phyloP scores from a whole-genome alignment of 2,329 filamentous ascomycete genomes.

The Cercospora canescens region DNA sequence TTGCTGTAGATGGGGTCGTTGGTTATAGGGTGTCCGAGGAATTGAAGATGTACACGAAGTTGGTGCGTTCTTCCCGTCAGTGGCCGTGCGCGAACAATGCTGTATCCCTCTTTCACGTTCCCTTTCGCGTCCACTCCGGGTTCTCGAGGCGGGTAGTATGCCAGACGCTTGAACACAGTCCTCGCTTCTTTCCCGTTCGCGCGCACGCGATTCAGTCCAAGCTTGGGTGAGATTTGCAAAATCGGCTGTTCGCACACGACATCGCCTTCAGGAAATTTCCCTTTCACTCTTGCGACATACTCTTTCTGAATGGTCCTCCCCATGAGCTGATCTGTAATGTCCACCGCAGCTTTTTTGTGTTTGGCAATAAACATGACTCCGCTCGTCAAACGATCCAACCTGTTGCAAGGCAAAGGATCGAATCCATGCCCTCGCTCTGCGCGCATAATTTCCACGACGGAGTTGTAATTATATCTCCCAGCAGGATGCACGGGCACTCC shows the following conservation, averaged over 20 bases:
- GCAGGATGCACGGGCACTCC: conserved; percentile 95
- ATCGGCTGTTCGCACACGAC: conserved; percentile 93
- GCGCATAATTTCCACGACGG: conserved; percentile 88
- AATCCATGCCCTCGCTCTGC: conserved; percentile 64
- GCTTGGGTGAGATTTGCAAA: conserved; percentile 88
- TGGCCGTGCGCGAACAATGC: conserved; percentile 89
- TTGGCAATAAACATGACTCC: conserved; percentile 99
- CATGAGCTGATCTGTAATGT: conserved; percentile 73
- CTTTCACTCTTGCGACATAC: conserved; percentile 88
- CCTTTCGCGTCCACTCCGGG: conserved; percentile 20
- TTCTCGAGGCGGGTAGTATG: conserved; percentile 71
- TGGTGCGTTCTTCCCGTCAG: conserved; percentile 95
- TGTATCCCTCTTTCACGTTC: conserved; percentile 63
- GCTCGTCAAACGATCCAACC: conserved; percentile 90
- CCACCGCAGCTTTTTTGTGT: conserved; percentile 74
- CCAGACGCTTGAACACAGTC: conserved; percentile 87
- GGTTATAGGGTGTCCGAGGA: conserved; percentile 88
- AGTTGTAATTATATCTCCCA: conserved; percentile 94
- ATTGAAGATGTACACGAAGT: conserved; percentile 90
- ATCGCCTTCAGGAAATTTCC: conserved; percentile 87
- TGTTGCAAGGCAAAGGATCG: conserved; percentile 75
- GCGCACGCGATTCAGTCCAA: conserved; percentile 90
- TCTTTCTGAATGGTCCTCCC: conserved; percentile 87
- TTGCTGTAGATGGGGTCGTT: conserved; percentile 99
- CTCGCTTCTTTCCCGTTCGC: conserved; percentile 87